Conservation (phyloP, 164 flowering plant genomes). For the Kingdonia uniflora region DNA sequence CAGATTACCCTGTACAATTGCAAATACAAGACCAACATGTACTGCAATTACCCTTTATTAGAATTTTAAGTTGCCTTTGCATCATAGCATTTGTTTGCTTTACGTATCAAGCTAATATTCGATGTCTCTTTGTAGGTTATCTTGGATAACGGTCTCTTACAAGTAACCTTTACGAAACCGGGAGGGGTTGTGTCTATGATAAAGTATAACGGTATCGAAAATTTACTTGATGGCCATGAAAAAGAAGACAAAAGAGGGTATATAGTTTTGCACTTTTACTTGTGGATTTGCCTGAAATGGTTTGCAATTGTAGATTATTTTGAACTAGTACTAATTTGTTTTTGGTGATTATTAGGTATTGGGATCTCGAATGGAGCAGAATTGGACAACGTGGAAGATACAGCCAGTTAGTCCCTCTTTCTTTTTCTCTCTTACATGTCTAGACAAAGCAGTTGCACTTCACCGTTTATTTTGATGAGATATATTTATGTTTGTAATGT, state of each 20-base stretch:
- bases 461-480: no score
- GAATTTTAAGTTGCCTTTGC: not conserved
- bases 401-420: not conserved
- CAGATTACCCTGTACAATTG: not conserved
- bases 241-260: conserved; percentile 8
- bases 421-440: no score
- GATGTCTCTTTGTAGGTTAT: no score
- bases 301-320: no score
- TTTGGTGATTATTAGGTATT: conserved; percentile 18
- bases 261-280: not conserved
- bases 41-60: no score
- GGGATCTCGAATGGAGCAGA: conserved; percentile 20
- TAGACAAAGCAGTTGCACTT: no score
- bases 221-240: conserved; percentile 2
- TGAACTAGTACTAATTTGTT: no score
- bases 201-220: conserved; percentile 2
- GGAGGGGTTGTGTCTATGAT: conserved; percentile 3
- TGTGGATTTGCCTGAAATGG: not conserved
- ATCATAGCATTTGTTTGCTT: not conserved
- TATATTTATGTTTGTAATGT: no score
- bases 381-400: not conserved
- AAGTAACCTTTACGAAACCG: conserved; percentile 1
- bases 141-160: conserved; percentile 1
- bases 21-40: not conserved
- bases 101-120: no score